Evolutionary conservation across 306 rosid genomes (phyloP).

Genomic region (Medicago truncatula): DNA sequence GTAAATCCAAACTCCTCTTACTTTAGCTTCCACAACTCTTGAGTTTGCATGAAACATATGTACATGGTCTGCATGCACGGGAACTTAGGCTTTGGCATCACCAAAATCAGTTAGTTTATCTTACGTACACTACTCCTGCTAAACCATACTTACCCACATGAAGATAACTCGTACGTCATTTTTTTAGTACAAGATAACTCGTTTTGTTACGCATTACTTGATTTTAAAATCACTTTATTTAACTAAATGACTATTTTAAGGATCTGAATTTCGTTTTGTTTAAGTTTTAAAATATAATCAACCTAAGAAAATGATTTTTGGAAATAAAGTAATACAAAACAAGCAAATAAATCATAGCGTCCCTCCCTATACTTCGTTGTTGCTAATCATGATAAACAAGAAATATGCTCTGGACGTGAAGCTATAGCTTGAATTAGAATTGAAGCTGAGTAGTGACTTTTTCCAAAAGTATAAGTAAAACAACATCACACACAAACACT

Average conservation of each 20-base stretch:
- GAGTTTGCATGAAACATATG: too few species aligned
- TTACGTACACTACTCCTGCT: background rate
- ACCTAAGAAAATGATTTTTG: background rate
- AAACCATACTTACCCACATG: background rate
- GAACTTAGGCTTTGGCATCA: background rate
- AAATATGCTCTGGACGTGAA: background rate
- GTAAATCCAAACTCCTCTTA: too few species aligned
- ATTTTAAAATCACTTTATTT: background rate
- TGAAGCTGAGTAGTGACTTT: conserved; percentile 28
- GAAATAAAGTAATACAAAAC: background rate
- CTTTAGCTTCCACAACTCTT: too few species aligned
- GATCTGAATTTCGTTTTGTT: background rate
- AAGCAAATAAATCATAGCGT: background rate
- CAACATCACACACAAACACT: conserved; percentile 14
- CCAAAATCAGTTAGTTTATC: background rate
- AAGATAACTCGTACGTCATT: background rate
- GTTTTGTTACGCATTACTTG: background rate
- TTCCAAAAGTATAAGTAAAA: conserved; percentile 43
- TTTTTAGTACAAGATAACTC: too few species aligned
- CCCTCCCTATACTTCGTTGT: too few species aligned
- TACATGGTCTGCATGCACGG: background rate
- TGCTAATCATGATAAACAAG: conserved; percentile 4
- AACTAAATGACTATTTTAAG: background rate
- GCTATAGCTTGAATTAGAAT: conserved; percentile 40
- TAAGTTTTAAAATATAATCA: background rate